Evolutionary conservation across 768 basidiomycete genomes (phyloP), one percentile per base, ranked within the genome.

Genomic region (Gautieria morchelliformis): DNA sequence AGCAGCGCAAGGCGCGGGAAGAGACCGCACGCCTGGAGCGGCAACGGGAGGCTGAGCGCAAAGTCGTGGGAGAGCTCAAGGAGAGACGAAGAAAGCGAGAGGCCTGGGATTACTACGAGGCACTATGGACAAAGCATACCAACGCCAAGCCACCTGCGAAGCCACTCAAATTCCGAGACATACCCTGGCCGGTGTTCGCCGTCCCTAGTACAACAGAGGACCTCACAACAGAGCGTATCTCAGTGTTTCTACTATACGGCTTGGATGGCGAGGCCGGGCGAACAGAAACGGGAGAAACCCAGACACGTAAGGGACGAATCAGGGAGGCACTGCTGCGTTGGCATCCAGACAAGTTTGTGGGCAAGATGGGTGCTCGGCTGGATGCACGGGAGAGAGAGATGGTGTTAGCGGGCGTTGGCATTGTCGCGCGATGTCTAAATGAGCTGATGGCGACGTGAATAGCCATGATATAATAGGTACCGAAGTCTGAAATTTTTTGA

Each of bases 181-280:
- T 89, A n/a, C 87, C 87, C 2, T 89, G 87, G 87, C 87, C 87
- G 1, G 68, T 87, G 52, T 67, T 75, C 32, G 59, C 69, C 64
- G 27, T 53, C 61, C 17, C 60, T 74, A 27, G 63, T 60, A 17
- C 60, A 0, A 53, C 77, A 2, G 82, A 81, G 0, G 77, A 82
- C 35, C 66, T 89, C 53, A 83, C 82, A 0, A 63, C 68, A 20
- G 77, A 80, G 30, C 76, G 79, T 3, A 76, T 89, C 19, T 64
- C 80, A 3, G 64, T 75, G 7, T 89, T 89, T 64, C 68, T 89
- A 39, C 22, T 57, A 27, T 37, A 57, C 30, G 32, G 40, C 46
- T 5, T 57, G n/a, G 41, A 55, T 27, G 39, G 33, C 17, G 48
- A 57, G 17, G 6, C 6, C 17, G 48, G 17, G 19, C 3, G 5